Base-by-base conservation (phyloP, 2,329 filamentous ascomycete species). In the Calycina herbarum region DNA sequence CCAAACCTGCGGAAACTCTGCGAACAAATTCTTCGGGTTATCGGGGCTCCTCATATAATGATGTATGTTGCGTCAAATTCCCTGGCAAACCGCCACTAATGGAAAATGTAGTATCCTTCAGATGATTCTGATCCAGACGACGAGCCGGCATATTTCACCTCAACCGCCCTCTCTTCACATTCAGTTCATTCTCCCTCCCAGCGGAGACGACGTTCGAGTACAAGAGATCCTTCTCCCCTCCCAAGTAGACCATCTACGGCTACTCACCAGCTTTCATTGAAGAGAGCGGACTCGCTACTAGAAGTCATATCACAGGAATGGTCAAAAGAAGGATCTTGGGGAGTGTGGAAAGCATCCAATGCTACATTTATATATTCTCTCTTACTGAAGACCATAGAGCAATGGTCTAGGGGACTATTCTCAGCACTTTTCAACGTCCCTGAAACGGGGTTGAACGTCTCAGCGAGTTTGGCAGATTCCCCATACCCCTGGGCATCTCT, bases 291-390 rank as follows among this genome's bases (percentile, higher is more conserved):
- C 75, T 94, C 94, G 0, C 83, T 98, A 65, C 85, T 94, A 72
- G 93, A 97, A 70, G 92, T 95, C 2, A 86, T 99, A 67, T 89
- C 89, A 6, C 91, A 96, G 76, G 80, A 98, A 24, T 98, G 95
- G 92, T 85, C 89, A 59, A 94, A 91, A 71, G 94, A 96, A 76
- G 92, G 93, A 42, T 89, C 89, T 0, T 94, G 93, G 84, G 95
- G 95, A 4, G 89, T 97, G 5, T 99, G 94, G 94, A 97, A 97
- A 77, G 88, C 90, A 8, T 92, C 93, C 45, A 98, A 98, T 76
- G 88, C 91, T 15, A 96, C 93, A 1, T 99, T 98, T 74, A 83
- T 98, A 60, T 97, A 98, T 79, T 91, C 89, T 0, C 86, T 97
- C 58, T 83, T 98, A 20, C 86, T 94, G 68, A 93, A 93, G 11